Evolutionary conservation across 495 filamentous ascomycete species (phyloP), one percentile per base, ranked within the genome.

Genomic region (Sabuloglossum arenarium): DNA sequence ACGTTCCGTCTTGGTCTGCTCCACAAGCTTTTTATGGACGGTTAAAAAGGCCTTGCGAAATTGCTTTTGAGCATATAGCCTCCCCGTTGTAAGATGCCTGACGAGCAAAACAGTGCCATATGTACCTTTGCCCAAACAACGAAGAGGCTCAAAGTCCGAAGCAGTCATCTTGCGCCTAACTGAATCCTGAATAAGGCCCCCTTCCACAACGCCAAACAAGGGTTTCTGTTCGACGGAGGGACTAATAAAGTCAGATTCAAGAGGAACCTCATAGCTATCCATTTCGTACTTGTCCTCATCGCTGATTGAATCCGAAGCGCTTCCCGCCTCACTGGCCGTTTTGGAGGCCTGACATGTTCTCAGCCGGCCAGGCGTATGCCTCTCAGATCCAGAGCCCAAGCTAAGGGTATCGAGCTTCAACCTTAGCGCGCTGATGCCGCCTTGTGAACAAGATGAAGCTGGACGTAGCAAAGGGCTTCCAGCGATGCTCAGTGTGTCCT

Each of bases 1-100:
- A 39, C 91, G 85, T 69, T 98, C 91, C 11, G 91, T 95, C 73
- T 93, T 93, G 39, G 91, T 96, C 66, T 98, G 91, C 70, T 96
- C 91, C 42, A 97, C 75, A 12, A 96, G 74, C 60, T 85, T 84
- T 72, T 95, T 96, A 67, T 91, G 86, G 11, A 96, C 86, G 6
- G 85, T 83, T 43, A 97, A 69, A 0, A 87, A 90, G 0, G 91
- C 91, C 66, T 98, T 98, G 64, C 88, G 86, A 70, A 98, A 89
- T 71, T 97, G 93, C 71, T 98, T 98, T 72, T 98, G 91, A 1
- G 91, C 93, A 64, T 85, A 98, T 3, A 98, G 78, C 45, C 87
- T 84, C 19, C 89, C 89, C 0, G 89, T 96, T 21, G 79, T 65
- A 37, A 74, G 77, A 65, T 98, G 88, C 64, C 86, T 90, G 59